phyloP scores from a whole-genome alignment of 495 filamentous ascomycete genomes.

The Baudoinia panamericana region DNA sequence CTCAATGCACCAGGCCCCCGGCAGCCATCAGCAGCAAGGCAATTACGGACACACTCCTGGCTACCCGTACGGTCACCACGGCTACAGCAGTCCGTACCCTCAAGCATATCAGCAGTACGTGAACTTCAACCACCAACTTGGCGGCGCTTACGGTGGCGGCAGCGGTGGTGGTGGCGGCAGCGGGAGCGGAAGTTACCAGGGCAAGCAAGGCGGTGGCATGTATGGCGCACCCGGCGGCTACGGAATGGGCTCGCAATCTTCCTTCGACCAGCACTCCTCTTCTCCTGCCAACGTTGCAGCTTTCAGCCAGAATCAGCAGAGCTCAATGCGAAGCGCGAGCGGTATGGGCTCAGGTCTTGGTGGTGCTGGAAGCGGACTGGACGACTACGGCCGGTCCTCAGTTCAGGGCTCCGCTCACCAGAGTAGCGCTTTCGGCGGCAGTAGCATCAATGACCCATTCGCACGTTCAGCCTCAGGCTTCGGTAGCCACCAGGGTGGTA shows the following conservation, averaged over 20 bases:
- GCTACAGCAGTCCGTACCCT: conserved; percentile 70
- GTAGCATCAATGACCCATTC: conserved; percentile 69
- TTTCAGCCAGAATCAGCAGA: conserved; percentile 40
- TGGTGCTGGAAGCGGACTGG: conserved; percentile 41
- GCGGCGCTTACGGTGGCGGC: conserved; percentile 48
- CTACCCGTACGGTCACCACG: conserved; percentile 64
- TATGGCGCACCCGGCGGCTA: conserved; percentile 70
- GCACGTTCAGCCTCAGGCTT: conserved; percentile 56
- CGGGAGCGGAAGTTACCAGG: conserved; percentile 33
- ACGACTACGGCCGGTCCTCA: conserved; percentile 67
- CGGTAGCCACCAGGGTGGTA: conserved; percentile 46
- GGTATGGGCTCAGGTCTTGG: conserved; percentile 48
- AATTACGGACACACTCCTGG: conserved; percentile 19
- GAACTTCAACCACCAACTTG: conserved; percentile 18
- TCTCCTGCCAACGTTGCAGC: conserved; percentile 58
- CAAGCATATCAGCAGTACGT: conserved; percentile 66
- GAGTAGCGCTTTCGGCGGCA: conserved; percentile 48
- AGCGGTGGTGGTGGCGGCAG: conserved; percentile 43
- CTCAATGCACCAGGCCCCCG: conserved; percentile 8
- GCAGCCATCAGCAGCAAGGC: conserved; percentile 43
- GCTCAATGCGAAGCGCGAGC: conserved; percentile 34
- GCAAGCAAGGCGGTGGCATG: conserved; percentile 57
- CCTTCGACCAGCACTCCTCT: conserved; percentile 61
- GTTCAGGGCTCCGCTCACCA: conserved; percentile 48
- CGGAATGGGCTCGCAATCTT: conserved; percentile 52